Conservation (phyloP, 2,329 filamentous ascomycete genomes). For the Xylariaceae sp. region DNA sequence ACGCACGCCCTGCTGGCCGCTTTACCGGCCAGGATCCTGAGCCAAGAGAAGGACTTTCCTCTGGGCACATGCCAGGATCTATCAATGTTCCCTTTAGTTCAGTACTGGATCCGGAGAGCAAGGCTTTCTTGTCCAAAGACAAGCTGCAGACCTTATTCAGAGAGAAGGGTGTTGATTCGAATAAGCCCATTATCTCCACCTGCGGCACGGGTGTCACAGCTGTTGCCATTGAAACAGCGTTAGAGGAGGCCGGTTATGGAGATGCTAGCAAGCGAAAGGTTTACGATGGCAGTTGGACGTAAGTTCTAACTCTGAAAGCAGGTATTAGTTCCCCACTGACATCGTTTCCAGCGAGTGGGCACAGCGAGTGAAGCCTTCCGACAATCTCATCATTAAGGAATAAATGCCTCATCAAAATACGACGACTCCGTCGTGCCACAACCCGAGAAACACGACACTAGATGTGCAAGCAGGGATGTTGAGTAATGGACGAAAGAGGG, state of each 20-base stretch:
- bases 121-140: conserved; percentile 68
- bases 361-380: conserved; percentile 57
- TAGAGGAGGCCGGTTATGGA: conserved; percentile 74
- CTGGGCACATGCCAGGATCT: conserved; percentile 87
- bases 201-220: conserved; percentile 96
- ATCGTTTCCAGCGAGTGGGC: conserved; percentile 55
- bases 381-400: conserved; percentile 59
- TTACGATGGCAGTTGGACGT: conserved; percentile 98
- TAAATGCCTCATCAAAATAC: conserved; percentile 9
- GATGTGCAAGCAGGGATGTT: too few relatives aligned
- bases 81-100: conserved; percentile 76
- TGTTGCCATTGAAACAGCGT: conserved; percentile 80
- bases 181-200: conserved; percentile 77
- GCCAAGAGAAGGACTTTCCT: conserved; percentile 78
- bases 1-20: conserved; percentile 75
- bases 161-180: conserved; percentile 72
- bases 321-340: conserved; percentile 11
- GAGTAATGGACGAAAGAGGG: too few relatives aligned
- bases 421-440: conserved; percentile 1
- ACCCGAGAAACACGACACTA: too few relatives aligned
- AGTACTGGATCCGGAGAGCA: conserved; percentile 77
- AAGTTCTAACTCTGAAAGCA: conserved; percentile 38
- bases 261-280: conserved; percentile 63
- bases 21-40: conserved; percentile 83
- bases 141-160: conserved; percentile 73